Evolutionary conservation across 2,329 filamentous ascomycete species (phyloP), one percentile per base, ranked within the genome.

Genomic region (Venturia carpophila): DNA sequence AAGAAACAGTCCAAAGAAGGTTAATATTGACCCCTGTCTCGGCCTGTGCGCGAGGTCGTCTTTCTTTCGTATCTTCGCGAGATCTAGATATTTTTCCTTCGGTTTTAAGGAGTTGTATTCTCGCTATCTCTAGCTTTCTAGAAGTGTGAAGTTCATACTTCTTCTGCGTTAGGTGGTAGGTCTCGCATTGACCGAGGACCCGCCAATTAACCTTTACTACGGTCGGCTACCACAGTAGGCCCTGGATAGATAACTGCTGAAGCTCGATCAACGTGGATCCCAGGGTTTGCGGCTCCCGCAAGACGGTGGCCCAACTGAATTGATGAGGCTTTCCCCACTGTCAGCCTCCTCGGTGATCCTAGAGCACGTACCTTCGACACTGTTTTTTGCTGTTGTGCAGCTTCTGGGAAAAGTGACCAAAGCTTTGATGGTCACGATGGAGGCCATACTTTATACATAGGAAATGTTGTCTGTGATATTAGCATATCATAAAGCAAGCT

Each of bases 321-420:
- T 58, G 30, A 58, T 58, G 52, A 58, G 52, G 30, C 52, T 9
- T 27, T n/a, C 52, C 52, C 52, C 52, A 37, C 27, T 37, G 11
- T 58, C 52, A 58, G 52, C 52, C 52, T 58, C 52, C 52, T 58
- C 30, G 52, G 17, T 37, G 30, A 58, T 6, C 24, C 13, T 9
- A 11, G 27, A 55, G 27, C 49, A 55, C 49, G 27, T 34, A 24
- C 49, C n/a, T n/a, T 52, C 21, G 13, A 9, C 11, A 4, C 24
- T 24, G n/a, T 52, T 9, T 9, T 52, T 27, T 9, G 2, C 15
- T 52, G 11, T 30, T 11, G 13, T 56, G 49, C 49, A 34, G 7
- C 34, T 56, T n/a, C 49, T 34, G 21, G 24, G 27, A 1, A 56
- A 56, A 34, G 47, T 5, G 15, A 3, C 19, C 52, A 34, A 37